Base-by-base conservation (phyloP, 2,329 filamentous ascomycete genomes). In the Aspergillus neoniger region DNA sequence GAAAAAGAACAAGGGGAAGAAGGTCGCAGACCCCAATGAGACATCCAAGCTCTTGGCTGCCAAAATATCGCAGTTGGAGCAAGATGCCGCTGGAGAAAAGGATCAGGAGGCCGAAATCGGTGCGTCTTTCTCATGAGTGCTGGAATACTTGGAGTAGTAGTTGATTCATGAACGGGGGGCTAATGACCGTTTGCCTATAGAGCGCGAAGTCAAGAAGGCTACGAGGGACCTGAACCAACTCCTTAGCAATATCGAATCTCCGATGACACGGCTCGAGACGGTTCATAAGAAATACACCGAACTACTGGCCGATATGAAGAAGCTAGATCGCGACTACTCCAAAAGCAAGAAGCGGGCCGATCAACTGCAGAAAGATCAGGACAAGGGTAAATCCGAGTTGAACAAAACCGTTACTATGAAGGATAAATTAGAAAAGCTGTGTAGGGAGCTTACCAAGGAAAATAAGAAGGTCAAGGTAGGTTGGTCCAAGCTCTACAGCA, bases 321-420 rank as follows among this genome's bases (percentile, higher is more conserved):
- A 93, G 58, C 85, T 96, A 62, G 94, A 99, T 76, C 89, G 93
- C 62, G 95, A 99, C 64, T 93, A 96, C 72, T 86, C 91, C 63
- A 98, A 96, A 79, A 95, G 94, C 70, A 98, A 97, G 83, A 96
- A 97, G 77, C 89, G 92, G 23, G 91, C 91, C 25, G 95, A 99
- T 74, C 90, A 92, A 71, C 79, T 99, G 58, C 95, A 99, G 77
- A 99, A 98, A 76, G 95, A 99, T 71, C 96, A 96, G 76, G 95
- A 99, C 74, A 88, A 91, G 67, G 90, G 90, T 59, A 88, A 92
- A 69, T 90, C 89, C 50, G 95, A 99, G 75, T 82, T 96, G 58
- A 94, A 88, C 79, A 96, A 96, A 79, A 94, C 93, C 21, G 88
- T 91, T 19, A 90, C 89, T 1, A 86, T 98, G 73, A 97, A 96